Evolutionary conservation across 2,329 filamentous ascomycete genomes (phyloP).

Genomic region (Graphiopsis chlorocephala): DNA sequence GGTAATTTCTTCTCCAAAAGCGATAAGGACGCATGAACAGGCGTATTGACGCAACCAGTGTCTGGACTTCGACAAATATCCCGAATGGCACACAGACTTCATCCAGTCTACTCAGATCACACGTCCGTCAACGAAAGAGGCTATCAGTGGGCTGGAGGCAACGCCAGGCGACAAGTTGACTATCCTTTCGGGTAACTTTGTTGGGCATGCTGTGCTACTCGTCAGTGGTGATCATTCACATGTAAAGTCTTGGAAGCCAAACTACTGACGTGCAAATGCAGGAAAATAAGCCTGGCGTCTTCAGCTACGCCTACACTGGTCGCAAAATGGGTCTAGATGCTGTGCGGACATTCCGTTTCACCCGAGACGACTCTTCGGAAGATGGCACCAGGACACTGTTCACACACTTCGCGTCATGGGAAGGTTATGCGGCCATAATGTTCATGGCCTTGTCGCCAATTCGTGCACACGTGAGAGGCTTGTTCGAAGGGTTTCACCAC

Average conservation of each 20-base stretch:
- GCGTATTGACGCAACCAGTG: not conserved
- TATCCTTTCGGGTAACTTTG: not conserved
- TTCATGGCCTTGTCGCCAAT: not conserved
- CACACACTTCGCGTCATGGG: not conserved
- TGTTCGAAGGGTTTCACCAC: not conserved
- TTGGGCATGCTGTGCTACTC: not conserved
- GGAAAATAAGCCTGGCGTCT: not conserved
- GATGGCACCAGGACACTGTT: not conserved
- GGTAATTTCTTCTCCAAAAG: not conserved
- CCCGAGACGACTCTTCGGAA: not conserved
- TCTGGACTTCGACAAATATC: not conserved
- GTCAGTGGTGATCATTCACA: not conserved
- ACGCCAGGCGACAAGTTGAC: not conserved
- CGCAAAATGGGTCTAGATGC: not conserved
- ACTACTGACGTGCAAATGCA: not conserved
- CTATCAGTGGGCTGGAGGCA: not conserved
- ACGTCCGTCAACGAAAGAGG: not conserved
- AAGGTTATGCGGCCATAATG: not conserved
- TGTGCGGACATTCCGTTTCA: not conserved
- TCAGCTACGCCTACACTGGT: not conserved
- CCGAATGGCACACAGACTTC: constrained; percentile 4
- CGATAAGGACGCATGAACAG: not conserved
- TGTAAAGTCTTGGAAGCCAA: not conserved
- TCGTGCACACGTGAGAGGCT: not conserved
- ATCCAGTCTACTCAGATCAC: not conserved